These are phyloP conservation scores for Tricholoma matsutake DNA, from an alignment of 768 basidiomycete species.

Conservation along the genomic window DNA sequence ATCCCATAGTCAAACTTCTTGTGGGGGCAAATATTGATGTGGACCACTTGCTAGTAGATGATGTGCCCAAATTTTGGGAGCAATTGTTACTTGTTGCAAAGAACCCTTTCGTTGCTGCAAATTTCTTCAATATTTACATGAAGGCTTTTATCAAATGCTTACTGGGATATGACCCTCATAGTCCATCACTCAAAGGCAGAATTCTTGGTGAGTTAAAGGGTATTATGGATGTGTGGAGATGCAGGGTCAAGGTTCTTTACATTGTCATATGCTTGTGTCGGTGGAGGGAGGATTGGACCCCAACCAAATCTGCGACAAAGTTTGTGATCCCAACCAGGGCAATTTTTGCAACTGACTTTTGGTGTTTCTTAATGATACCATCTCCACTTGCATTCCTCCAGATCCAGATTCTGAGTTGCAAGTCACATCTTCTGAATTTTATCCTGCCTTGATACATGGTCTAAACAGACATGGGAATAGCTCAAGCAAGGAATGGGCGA, in stretches of 20 bases:
- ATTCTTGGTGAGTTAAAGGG: constrained; percentile 25
- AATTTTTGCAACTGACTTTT: constrained; percentile 2
- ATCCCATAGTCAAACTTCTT: constrained; percentile 37
- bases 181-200: constrained; percentile 5
- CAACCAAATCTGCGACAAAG: constrained; percentile 20
- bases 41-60: constrained; percentile 24
- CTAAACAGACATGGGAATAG: not conserved
- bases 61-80: constrained; percentile 24
- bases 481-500: not conserved
- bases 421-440: constrained; percentile 1
- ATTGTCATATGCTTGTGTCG: constrained; percentile 38
- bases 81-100: constrained; percentile 8
- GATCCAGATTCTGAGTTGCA: constrained; percentile 6
- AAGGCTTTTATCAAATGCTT: constrained; percentile 25
- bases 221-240: constrained; percentile 34
- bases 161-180: constrained; percentile 14
- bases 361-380: constrained; percentile 17
- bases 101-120: constrained; percentile 29
- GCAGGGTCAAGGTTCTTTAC: constrained; percentile 34
- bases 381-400: constrained; percentile 22
- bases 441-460: not conserved
- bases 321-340: constrained; percentile 1
- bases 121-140: constrained; percentile 33
- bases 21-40: constrained; percentile 33
- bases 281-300: constrained; percentile 26